Base-by-base conservation (phyloP, 23 red algal species). In the Pyropia haitanensis region DNA sequence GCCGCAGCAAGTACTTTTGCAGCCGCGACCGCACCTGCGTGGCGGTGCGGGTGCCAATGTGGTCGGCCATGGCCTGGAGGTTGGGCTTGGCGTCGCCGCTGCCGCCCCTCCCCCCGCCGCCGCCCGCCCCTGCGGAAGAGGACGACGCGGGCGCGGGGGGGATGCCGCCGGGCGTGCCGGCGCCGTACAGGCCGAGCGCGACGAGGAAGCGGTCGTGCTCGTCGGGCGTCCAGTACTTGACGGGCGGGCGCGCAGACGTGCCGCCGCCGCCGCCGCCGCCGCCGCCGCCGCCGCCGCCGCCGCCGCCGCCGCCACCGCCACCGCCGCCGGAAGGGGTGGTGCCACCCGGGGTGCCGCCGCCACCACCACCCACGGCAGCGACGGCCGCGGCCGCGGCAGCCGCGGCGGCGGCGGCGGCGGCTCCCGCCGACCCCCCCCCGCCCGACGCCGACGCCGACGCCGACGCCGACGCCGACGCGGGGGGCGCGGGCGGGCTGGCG, bases 21-120 rank as follows among this genome's bases (percentile, higher is more conserved):
- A 67, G 34, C 62, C 75, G 80, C 51, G 60, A 77, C 19, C 85
- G 76, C 19, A 90, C 76, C 72, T 90, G 76, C 25, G 67, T 72
- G 22, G 58, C 52, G 56, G 65, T 80, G n/a, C 85, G 65, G 1
- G 74, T 90, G 18, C 85, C 65, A 5, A 90, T 75, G 31, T 80
- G 63, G n/a, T 61, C 58, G 14, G 72, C 64, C 27, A 90, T 72
- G 7, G 58, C 53, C 51, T 82, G 56, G 51, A 90, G 73, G 59
- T 82, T 34, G 5, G 72, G 53, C 18, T 63, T 46, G 14, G 69
- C 75, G 48, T 88, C 65, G 14, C 51, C 15, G 24, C 39, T 1
- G 39, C 39, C 39, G 5, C 39, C 4, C 39, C 39, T 1, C 39
- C 39, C 4, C 8, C 39, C 4, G 5, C 30, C 2, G 39, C 2